A percentile compares a stretch with the other conserved stretches of the same genome.
phyloP scores from a whole-genome alignment of 1,139 yeast genomes.

The Taphrina communis region DNA sequence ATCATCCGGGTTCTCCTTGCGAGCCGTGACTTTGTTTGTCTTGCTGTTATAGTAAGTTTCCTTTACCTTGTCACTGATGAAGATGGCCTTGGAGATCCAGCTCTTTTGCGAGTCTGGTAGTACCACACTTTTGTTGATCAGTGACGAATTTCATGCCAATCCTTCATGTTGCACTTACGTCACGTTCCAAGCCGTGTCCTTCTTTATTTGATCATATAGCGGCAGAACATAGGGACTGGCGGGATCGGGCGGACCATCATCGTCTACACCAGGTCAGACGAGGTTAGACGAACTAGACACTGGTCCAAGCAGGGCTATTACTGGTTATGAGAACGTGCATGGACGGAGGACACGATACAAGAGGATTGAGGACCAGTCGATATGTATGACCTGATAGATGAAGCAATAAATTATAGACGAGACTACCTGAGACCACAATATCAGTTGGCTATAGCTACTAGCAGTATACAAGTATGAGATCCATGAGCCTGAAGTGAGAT shows the following conservation, averaged over 20 bases:
- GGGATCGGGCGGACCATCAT: conserved; percentile 88
- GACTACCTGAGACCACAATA: too few relatives aligned
- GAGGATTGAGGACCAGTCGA: background rate
- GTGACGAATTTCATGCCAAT: background rate
- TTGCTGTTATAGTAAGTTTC: conserved; percentile 63
- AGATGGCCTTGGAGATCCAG: conserved; percentile 97
- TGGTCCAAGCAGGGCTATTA: background rate
- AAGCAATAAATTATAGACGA: background rate
- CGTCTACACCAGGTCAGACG: conserved; percentile 58
- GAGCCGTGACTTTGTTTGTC: conserved; percentile 20
- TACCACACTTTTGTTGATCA: conserved; percentile 19
- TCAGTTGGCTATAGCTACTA: too few relatives aligned
- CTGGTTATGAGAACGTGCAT: conserved; percentile 19
- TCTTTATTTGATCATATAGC: conserved; percentile 70
- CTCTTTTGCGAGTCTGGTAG: conserved; percentile 51
- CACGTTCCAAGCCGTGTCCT: conserved; percentile 78
- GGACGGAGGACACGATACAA: background rate
- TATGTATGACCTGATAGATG: background rate
- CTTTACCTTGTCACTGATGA: conserved; percentile 78
- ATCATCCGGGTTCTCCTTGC: conserved; percentile 60
- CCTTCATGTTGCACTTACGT: conserved; percentile 54
- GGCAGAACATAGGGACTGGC: conserved; percentile 87
- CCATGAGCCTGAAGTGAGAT: too few relatives aligned
- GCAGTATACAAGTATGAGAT: too few relatives aligned
- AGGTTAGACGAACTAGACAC: too few relatives aligned